phyloP scores from a whole-genome alignment of 495 filamentous ascomycete species.

The Penicillium diatomitis region DNA sequence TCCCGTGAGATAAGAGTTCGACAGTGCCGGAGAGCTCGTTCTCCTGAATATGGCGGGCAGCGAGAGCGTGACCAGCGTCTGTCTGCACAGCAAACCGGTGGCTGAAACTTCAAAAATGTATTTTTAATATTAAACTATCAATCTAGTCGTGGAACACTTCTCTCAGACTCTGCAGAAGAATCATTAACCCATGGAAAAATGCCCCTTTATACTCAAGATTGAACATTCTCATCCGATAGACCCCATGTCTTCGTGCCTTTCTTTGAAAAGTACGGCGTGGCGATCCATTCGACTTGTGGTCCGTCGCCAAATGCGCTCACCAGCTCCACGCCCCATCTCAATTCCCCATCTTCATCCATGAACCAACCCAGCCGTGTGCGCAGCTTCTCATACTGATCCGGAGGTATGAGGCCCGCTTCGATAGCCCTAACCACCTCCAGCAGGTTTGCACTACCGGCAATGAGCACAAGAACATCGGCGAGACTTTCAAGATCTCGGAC shows the following conservation, averaged over 20 bases:
- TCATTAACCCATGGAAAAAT: no score
- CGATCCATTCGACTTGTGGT: slow-evolving; percentile 10
- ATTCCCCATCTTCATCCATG: slow-evolving; percentile 9
- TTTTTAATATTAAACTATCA: no score
- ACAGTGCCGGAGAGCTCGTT: no score
- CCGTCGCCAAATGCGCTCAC: slow-evolving; percentile 10
- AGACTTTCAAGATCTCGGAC: slow-evolving; percentile 15
- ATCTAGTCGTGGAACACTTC: no score
- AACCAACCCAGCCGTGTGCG: slow-evolving; percentile 14
- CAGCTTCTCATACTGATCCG: slow-evolving; percentile 5
- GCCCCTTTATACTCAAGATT: neutral
- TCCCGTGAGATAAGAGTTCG: no score
- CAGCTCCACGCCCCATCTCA: slow-evolving; percentile 17
- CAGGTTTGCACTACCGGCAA: slow-evolving; percentile 13
- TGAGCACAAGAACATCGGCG: slow-evolving; percentile 12
- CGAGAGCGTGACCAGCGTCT: no score
- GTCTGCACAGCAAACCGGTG: no score
- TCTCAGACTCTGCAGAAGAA: no score
- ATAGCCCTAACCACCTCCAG: slow-evolving; percentile 11
- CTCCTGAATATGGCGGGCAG: no score
- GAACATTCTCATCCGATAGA: slow-evolving; percentile 1
- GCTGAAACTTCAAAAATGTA: no score
- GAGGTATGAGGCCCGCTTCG: slow-evolving; percentile 4
- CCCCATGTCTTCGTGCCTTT: slow-evolving; percentile 6
- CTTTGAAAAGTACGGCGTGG: slow-evolving; percentile 6